Evolutionary conservation across 1,284 basidiomycete genomes (phyloP).

Genomic region (Sanghuangporus weigelae): DNA sequence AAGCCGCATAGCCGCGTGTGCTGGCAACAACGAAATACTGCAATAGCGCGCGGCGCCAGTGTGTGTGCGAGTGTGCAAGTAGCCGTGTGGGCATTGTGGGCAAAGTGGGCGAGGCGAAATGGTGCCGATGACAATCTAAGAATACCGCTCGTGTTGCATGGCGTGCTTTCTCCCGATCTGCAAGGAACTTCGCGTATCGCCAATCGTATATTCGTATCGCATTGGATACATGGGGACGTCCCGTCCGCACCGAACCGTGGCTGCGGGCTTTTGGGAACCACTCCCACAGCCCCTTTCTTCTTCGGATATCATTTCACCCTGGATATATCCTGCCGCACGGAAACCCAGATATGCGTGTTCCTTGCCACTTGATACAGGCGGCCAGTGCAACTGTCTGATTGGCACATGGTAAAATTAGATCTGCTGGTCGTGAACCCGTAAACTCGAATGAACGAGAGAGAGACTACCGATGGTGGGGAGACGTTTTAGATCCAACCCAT

Average conservation of each 20-base stretch:
- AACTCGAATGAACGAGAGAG: background rate
- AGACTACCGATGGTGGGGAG: background rate
- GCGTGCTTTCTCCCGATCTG: background rate
- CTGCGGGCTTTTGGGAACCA: background rate
- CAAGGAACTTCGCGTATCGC: background rate
- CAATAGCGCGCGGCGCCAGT: too few relatives aligned
- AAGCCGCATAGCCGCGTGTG: background rate
- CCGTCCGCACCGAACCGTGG: background rate
- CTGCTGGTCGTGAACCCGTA: background rate
- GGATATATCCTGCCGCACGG: background rate
- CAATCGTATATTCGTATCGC: background rate
- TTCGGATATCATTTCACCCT: background rate
- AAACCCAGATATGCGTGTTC: background rate
- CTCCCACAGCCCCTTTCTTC: background rate
- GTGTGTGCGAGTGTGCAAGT: background rate
- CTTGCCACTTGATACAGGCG: background rate
- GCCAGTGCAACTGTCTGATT: background rate
- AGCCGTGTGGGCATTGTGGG: too few relatives aligned
- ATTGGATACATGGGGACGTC: background rate
- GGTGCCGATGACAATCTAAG: background rate
- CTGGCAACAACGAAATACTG: background rate
- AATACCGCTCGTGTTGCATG: background rate
- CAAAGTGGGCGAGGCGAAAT: background rate
- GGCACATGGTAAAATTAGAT: background rate
- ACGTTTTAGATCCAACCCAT: conserved; percentile 1